Evolutionary conservation across 2,329 filamentous ascomycete genomes (phyloP).

Genomic region (Meredithiella fracta): DNA sequence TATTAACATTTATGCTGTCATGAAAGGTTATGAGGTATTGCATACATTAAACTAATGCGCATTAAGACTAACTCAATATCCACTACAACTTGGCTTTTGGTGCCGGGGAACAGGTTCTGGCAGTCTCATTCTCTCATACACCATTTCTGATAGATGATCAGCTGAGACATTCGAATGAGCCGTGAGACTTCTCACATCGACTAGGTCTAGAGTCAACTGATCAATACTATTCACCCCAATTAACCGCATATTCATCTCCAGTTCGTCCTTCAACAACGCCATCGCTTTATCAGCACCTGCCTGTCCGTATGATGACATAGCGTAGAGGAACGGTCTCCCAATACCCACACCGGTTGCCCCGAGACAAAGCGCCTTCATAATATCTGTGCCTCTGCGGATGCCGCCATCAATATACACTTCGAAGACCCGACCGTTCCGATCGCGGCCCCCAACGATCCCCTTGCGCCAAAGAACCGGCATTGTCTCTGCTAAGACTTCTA

Average conservation of each 20-base stretch:
- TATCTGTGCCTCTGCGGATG: conserved; percentile 76
- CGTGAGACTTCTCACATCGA: conserved; percentile 59
- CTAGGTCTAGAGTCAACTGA: conserved; percentile 62
- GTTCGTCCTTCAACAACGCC: conserved; percentile 83
- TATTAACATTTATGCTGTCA: no score
- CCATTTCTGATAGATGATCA: conserved; percentile 31
- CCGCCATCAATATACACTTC: conserved; percentile 89
- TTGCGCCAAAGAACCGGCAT: conserved; percentile 69
- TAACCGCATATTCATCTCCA: conserved; percentile 97
- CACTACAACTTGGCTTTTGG: conserved; percentile 35
- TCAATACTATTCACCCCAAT: conserved; percentile 63
- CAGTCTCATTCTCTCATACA: conserved; percentile 37
- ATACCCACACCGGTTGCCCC: conserved; percentile 89
- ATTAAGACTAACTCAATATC: no score
- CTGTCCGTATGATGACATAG: conserved; percentile 84
- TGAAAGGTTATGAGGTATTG: no score
- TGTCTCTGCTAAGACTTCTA: conserved; percentile 85
- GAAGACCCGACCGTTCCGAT: conserved; percentile 35
- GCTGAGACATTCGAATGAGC: conserved; percentile 32
- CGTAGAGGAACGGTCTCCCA: conserved; percentile 84
- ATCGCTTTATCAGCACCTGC: conserved; percentile 82
- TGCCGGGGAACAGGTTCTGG: conserved; percentile 29
- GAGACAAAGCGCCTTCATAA: conserved; percentile 85
- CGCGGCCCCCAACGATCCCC: conserved; percentile 39
- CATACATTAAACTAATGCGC: no score